Percentiles rank a stretch among this genome's conserved stretches.
These are phyloP conservation scores for Trichoderma atrobrunneum DNA, from an alignment of 2,329 filamentous ascomycete genomes.

Conservation along the genomic window DNA sequence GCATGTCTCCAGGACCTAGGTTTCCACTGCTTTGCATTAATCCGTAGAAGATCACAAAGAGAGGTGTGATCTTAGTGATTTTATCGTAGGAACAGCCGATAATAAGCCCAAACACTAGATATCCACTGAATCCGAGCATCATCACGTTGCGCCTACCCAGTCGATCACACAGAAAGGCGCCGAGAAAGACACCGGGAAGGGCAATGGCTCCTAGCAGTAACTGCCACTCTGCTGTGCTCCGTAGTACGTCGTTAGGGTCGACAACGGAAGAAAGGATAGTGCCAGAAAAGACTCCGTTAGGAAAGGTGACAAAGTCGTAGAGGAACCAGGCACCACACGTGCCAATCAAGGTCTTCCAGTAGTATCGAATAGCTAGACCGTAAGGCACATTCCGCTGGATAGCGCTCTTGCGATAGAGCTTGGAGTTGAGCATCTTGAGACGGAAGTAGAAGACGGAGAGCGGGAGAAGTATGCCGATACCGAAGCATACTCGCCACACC, in stretches of 20 bases:
- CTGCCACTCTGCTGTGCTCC: slow-evolving; percentile 47
- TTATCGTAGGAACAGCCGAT: slow-evolving; percentile 48
- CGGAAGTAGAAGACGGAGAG: slow-evolving; percentile 56
- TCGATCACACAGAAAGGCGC: slow-evolving; percentile 46
- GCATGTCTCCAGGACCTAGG: slow-evolving; percentile 50
- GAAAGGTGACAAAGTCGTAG: slow-evolving; percentile 48
- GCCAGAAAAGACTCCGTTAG: slow-evolving; percentile 46
- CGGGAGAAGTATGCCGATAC: slow-evolving; percentile 48
- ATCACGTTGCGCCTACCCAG: slow-evolving; percentile 50
- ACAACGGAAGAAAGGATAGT: slow-evolving; percentile 42
- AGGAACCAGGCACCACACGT: slow-evolving; percentile 57
- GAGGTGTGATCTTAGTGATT: slow-evolving; percentile 47
- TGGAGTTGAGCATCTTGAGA: slow-evolving; percentile 51
- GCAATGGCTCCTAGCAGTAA: slow-evolving; percentile 44
- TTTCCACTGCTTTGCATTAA: slow-evolving; percentile 50
- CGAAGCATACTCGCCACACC: slow-evolving; percentile 49
- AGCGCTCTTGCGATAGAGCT: slow-evolving; percentile 49
- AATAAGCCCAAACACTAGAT: slow-evolving; percentile 50
- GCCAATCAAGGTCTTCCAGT: slow-evolving; percentile 53
- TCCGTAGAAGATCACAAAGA: slow-evolving; percentile 52
- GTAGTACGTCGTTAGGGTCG: slow-evolving; percentile 36
- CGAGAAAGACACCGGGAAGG: slow-evolving; percentile 49
- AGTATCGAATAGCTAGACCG: slow-evolving; percentile 47
- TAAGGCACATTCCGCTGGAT: slow-evolving; percentile 53
- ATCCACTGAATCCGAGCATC: slow-evolving; percentile 50